Evolutionary conservation across 1,284 basidiomycete species (phyloP).

Genomic region (Irpex sp.): DNA sequence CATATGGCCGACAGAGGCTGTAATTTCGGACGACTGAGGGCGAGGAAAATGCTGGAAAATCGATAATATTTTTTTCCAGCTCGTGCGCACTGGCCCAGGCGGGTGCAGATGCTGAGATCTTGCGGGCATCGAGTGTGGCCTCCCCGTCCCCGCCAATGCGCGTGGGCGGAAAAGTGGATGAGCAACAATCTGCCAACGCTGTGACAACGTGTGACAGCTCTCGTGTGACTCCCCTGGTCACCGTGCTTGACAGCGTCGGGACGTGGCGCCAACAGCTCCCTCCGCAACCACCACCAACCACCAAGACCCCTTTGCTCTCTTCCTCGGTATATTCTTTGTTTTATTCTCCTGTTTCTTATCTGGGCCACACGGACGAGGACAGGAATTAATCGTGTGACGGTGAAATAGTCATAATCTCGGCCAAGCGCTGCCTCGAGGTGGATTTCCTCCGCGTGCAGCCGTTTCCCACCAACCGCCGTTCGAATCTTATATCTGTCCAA

Average conservation of each 20-base stretch:
- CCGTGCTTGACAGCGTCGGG: no score
- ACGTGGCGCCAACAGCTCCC: background rate
- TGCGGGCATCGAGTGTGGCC: no score
- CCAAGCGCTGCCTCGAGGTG: conserved; percentile 8
- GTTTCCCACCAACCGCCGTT: background rate
- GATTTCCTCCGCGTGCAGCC: background rate
- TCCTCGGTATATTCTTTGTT: background rate
- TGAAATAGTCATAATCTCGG: background rate
- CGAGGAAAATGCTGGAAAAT: no score
- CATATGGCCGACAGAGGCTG: background rate
- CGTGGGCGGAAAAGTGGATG: background rate
- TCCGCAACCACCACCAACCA: background rate
- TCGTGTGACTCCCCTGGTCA: background rate
- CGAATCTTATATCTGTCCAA: background rate
- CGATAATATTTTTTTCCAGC: no score
- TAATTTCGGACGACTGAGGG: background rate
- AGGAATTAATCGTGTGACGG: background rate
- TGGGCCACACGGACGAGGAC: background rate
- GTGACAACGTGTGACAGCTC: background rate
- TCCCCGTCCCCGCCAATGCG: no score
- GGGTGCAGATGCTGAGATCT: no score
- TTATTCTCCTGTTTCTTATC: background rate
- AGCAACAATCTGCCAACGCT: background rate
- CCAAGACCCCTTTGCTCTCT: background rate
- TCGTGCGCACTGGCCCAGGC: no score